Base-by-base conservation (phyloP, 192 early-diverging fungal genomes). In the Rhizoclosmatium sp. region DNA sequence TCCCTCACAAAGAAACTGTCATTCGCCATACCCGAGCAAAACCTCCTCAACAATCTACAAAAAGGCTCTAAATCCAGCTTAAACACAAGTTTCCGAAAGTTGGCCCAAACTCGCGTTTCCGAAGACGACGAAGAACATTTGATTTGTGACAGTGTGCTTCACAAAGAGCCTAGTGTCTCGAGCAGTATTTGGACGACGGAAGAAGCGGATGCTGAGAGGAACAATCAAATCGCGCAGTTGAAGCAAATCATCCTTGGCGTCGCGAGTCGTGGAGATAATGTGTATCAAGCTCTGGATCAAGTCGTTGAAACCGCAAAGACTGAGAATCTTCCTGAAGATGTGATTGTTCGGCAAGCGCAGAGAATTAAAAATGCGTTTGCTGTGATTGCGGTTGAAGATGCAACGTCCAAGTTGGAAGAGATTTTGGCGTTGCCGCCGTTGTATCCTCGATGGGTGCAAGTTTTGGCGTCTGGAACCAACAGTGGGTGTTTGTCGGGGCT, bases 361-460 rank as follows among this genome's bases (percentile, higher is more conserved):
- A 9, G 39, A 21, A 21, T 62, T 62, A 7, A 23, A 0, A 44
- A 68, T 46, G 66, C 66, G 21, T 68, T 68, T 46, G 66, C 66
- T 10, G 45, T 68, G 10, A 68, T 68, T 68, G 66, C 66, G 0
- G 66, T 68, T 19, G 66, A 68, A 1, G 66, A 68, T 44, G 66
- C 66, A 46, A 68, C 66, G 14, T 40, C 66, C 5, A 68, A 68
- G 45, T 41, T 68, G 47, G 66, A 68, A 68, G 40, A 68, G 19
- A 68, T 68, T 48, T 12, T 68, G 0, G 66, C 66, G 7, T 41
- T 68, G 7, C 66, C 66, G 45, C 66, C 66, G 10, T 46, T 68
- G 45, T 68, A 46, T 7, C 47, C 66, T 10, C 23, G 19, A 4
- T 48, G 47, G 66, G 14, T 21, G 4, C 66, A 68, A 1, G 21